A percentile compares a stretch with the other conserved stretches of the same genome.
phyloP scores from a whole-genome alignment of 495 filamentous ascomycete genomes.

The Penicillium salamii region DNA sequence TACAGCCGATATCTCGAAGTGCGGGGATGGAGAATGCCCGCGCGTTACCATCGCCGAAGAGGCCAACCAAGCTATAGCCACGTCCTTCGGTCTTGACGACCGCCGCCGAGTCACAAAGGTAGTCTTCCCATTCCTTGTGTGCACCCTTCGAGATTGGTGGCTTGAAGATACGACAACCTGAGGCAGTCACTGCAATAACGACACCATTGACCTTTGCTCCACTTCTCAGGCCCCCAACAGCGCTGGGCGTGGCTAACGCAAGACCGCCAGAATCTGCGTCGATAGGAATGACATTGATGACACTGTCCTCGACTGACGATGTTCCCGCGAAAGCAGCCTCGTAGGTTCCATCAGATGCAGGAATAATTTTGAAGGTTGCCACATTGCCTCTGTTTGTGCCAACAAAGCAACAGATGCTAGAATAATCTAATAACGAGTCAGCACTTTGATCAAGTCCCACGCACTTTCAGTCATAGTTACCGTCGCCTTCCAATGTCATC shows the following conservation, averaged over 20 bases:
- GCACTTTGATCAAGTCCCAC: not conserved
- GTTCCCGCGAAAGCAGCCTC: conserved; percentile 69
- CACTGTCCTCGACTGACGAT: conserved; percentile 60
- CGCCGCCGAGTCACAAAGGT: conserved; percentile 71
- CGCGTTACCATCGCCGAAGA: conserved; percentile 76
- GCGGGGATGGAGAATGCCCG: conserved; percentile 82
- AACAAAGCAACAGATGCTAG: conserved; percentile 87
- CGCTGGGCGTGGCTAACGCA: conserved; percentile 68
- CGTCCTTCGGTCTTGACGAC: conserved; percentile 69
- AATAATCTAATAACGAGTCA: conserved; percentile 61
- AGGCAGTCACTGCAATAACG: conserved; percentile 64
- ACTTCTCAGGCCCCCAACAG: conserved; percentile 67
- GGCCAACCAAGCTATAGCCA: conserved; percentile 73
- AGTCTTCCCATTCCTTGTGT: conserved; percentile 80
- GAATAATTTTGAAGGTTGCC: conserved; percentile 86
- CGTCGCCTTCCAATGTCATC: conserved; percentile 86
- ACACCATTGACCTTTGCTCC: conserved; percentile 71
- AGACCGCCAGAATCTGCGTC: conserved; percentile 71
- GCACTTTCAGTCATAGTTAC: conserved; percentile 28
- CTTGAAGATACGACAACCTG: conserved; percentile 78
- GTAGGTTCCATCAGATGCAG: conserved; percentile 65
- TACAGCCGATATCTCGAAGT: conserved; percentile 78
- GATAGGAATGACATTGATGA: conserved; percentile 75
- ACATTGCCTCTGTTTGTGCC: conserved; percentile 82
- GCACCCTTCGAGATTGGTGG: conserved; percentile 83